Evolutionary conservation across 345 rosid species (phyloP), one percentile per base, ranked within the genome.

Genomic region (Limnanthes douglasii): DNA sequence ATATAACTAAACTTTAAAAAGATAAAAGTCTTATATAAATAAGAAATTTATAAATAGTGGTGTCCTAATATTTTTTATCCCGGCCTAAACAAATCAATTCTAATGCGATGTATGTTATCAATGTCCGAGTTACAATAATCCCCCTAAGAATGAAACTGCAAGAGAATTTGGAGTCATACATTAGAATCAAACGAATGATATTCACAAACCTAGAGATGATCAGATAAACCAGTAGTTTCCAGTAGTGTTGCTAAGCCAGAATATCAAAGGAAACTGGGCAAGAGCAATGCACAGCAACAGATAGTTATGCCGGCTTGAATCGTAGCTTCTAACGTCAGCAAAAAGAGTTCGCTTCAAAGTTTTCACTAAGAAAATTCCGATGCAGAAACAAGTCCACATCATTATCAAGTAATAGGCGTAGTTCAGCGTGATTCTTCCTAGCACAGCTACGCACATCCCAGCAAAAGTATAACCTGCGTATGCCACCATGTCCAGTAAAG

Each of bases 381-480:
- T 51, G 41, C 56, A 62, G 15, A 56, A 28, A 21, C 59, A 56
- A 4, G 58, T 47, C 59, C 68, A 56, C n/a, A 46, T 8, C 11
- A 56, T 23, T 14, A 57, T 37, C 19, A 62, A 35, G 43, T 50
- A 50, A 43, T 51, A 56, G 1, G 48, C 33, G 12, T 56, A 56
- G 38, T 34, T 42, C 7, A 27, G 28, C 2, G 39, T 19, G 18
- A 61, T 50, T 31, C 45, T 13, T 5, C 58, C 67, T 9, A 37
- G n/a, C 15, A 61, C 19, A 22, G 67, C 62, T n/a, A 61, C 20
- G 24, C 67, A 61, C 50, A 61, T 45, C 8, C 68, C 68, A 0
- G 54, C 28, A 32, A 56, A 61, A 9, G 59, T 56, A 29, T 61
- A 61, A 3, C 62, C 68, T 9, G 51, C 42, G 23, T 61, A 61